Conservation (phyloP, 257 asterid genomes). For the Petunia axillaris region DNA sequence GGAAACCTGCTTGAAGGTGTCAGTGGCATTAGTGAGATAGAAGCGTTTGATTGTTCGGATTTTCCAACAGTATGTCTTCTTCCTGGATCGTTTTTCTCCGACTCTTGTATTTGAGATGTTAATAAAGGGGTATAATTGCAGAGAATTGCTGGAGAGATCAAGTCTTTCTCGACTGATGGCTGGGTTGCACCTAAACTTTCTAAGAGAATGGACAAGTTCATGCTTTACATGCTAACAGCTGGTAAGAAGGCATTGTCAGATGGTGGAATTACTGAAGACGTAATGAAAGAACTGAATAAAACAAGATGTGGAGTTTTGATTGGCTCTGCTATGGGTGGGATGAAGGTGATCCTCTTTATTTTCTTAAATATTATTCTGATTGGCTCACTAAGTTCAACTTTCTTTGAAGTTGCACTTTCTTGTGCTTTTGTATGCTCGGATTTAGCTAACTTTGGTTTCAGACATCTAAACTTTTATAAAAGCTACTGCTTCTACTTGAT, state of each 20-base stretch:
- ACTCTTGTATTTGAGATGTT: constrained; percentile 31
- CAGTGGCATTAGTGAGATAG: constrained; percentile 90
- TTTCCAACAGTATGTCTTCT: constrained; percentile 73
- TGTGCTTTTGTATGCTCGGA: constrained; percentile 14
- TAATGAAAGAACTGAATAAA: constrained; percentile 59
- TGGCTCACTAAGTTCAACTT: not conserved
- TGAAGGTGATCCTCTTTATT: constrained; percentile 58
- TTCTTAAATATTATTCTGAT: constrained; percentile 10
- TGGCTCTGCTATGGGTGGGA: constrained; percentile 94
- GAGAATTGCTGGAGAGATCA: constrained; percentile 85
- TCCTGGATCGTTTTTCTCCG: constrained; percentile 24
- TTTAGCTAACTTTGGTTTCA: not conserved
- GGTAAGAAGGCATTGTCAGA: constrained; percentile 73
- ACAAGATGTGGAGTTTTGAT: constrained; percentile 64
- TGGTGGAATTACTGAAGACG: constrained; percentile 63
- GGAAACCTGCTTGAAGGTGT: constrained; percentile 79
- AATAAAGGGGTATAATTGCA: constrained; percentile 36
- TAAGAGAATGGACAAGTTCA: constrained; percentile 77
- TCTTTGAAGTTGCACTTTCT: not conserved
- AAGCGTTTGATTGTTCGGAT: constrained; percentile 80
- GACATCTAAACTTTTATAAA: not conserved
- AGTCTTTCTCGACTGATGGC: constrained; percentile 67
- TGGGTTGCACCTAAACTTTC: constrained; percentile 75
- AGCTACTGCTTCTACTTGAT: not conserved
- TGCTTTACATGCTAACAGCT: constrained; percentile 75